Evolutionary conservation across 2,329 filamentous ascomycete genomes (phyloP).

Genomic region (Aspergillus phoenicis): DNA sequence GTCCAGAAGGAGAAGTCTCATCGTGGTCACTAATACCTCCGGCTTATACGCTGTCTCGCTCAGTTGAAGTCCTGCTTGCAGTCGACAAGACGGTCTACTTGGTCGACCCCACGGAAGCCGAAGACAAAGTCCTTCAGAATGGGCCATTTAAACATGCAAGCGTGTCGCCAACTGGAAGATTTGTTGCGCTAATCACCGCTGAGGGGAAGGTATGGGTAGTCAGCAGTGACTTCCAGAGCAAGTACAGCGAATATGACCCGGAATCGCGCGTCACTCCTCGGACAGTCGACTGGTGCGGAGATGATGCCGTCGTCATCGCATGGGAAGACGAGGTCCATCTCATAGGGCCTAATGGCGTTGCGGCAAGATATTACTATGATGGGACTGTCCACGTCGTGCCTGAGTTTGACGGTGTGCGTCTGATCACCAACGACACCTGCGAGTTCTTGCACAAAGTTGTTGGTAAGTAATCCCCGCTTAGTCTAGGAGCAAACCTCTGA

Average conservation of each 20-base stretch:
- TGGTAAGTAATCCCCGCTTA: slow-evolving; percentile 37
- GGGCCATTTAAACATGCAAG: slow-evolving; percentile 89
- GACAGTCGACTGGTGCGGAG: slow-evolving; percentile 93
- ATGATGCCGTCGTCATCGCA: slow-evolving; percentile 87
- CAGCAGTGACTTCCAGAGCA: slow-evolving; percentile 90
- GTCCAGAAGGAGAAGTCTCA: slow-evolving; percentile 76
- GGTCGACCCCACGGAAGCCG: slow-evolving; percentile 83
- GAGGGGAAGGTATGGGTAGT: slow-evolving; percentile 89
- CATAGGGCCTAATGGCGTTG: slow-evolving; percentile 79
- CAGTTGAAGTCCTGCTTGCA: slow-evolving; percentile 88
- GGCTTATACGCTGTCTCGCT: slow-evolving; percentile 82
- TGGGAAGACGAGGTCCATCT: slow-evolving; percentile 98
- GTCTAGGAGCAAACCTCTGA: slow-evolving; percentile 3
- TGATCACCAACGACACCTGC: slow-evolving; percentile 91
- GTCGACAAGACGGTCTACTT: slow-evolving; percentile 82
- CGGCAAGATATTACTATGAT: slow-evolving; percentile 81
- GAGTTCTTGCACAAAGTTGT: slow-evolving; percentile 97
- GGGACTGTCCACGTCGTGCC: slow-evolving; percentile 85
- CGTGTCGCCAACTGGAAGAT: slow-evolving; percentile 88
- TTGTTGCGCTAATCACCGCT: slow-evolving; percentile 81
- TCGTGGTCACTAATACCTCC: slow-evolving; percentile 91
- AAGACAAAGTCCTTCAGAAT: slow-evolving; percentile 87
- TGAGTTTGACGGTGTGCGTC: slow-evolving; percentile 83
- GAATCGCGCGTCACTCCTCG: slow-evolving; percentile 81
- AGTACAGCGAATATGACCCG: slow-evolving; percentile 88